These are phyloP conservation scores for Hansenula sp. DNA, from an alignment of 1,139 yeast genomes.

Conservation along the genomic window DNA sequence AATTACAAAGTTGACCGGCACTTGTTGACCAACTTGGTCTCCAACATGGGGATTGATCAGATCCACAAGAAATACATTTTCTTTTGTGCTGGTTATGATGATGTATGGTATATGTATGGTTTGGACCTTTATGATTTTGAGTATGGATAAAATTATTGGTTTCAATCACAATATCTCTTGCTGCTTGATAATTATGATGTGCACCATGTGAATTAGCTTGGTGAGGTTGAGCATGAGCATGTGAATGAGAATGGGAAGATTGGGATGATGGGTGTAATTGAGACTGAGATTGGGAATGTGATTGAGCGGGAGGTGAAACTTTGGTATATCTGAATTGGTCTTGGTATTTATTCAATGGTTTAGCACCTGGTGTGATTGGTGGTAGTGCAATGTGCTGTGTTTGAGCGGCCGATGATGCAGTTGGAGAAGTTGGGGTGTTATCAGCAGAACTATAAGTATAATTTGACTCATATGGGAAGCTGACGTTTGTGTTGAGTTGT, in stretches of 20 bases:
- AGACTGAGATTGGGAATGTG: background rate
- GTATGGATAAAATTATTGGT: slow-evolving; percentile 21
- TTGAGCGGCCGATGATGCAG: slow-evolving; percentile 6
- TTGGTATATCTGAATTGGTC: background rate
- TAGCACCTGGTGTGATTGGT: slow-evolving; percentile 1
- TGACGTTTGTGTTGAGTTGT: slow-evolving; percentile 23
- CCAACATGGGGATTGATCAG: slow-evolving; percentile 97
- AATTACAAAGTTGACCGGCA: slow-evolving; percentile 92
- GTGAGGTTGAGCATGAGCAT: slow-evolving; percentile 4
- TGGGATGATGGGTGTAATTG: background rate
- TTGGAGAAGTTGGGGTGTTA: slow-evolving; percentile 10
- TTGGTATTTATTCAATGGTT: background rate
- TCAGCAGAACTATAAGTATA: slow-evolving; percentile 36
- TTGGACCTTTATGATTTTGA: slow-evolving; percentile 22
- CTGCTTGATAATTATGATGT: slow-evolving; percentile 9
- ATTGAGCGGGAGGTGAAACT: background rate
- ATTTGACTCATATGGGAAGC: slow-evolving; percentile 53
- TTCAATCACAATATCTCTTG: slow-evolving; percentile 12
- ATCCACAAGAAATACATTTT: slow-evolving; percentile 86
- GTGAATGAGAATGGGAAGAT: too few relatives aligned
- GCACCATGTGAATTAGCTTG: background rate
- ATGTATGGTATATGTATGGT: slow-evolving; percentile 24
- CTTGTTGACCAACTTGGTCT: slow-evolving; percentile 91
- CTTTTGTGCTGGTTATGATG: slow-evolving; percentile 33
- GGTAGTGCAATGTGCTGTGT: slow-evolving; percentile 9